Evolutionary conservation across 2,329 filamentous ascomycete species (phyloP).

Genomic region (Eutypa lata): DNA sequence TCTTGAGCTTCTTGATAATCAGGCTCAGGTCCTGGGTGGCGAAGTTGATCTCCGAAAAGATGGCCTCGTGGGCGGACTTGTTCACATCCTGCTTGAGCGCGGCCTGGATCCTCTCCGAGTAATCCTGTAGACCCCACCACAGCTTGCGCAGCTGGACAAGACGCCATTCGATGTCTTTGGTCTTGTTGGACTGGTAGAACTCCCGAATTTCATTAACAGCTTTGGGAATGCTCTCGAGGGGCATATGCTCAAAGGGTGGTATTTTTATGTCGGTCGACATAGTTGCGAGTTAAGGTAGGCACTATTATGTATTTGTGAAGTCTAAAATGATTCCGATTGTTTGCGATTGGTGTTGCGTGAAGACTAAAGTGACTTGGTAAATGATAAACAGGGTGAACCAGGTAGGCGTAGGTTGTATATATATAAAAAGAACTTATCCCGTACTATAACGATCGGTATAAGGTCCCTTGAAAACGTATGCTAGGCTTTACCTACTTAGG

Average conservation of each 20-base stretch:
- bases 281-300: conserved; percentile 8
- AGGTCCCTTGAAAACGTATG: too few species aligned
- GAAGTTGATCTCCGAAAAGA: conserved; percentile 74
- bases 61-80: conserved; percentile 73
- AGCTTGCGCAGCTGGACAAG: conserved; percentile 85
- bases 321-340: too few species aligned
- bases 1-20: conserved; percentile 71
- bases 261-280: conserved; percentile 43
- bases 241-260: conserved; percentile 55
- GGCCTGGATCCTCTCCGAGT: conserved; percentile 67
- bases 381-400: too few species aligned
- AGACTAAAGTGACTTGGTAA: too few species aligned
- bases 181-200: conserved; percentile 77
- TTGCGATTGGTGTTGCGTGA: too few species aligned
- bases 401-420: too few species aligned
- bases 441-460: too few species aligned
- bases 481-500: too few species aligned
- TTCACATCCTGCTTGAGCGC: conserved; percentile 75
- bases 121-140: conserved; percentile 88
- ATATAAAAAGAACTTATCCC: too few species aligned
- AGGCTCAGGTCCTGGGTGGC: conserved; percentile 78
- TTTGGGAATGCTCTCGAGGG: conserved; percentile 62
- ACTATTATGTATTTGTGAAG: too few species aligned
- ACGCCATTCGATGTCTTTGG: conserved; percentile 78
- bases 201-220: conserved; percentile 59